A percentile compares a stretch with the other conserved stretches of the same genome.
Conservation (phyloP, 352 stramenopile genomes). For the Phytophthora cactorum region DNA sequence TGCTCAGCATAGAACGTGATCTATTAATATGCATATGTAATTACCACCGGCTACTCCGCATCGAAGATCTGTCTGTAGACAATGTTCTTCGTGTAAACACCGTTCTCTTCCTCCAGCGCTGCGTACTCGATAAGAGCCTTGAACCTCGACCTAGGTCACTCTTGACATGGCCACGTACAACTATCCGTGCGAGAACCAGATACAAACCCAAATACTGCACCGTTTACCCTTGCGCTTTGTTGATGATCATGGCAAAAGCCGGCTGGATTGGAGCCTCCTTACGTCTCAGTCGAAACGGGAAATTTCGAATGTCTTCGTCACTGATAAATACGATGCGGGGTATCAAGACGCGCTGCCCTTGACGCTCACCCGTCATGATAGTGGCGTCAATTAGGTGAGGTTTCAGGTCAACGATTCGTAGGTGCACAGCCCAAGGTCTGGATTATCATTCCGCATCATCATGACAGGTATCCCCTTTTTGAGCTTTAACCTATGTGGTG, state of each 20-base stretch:
- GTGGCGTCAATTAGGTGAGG: not conserved
- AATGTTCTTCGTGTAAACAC: too few species aligned
- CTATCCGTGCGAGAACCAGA: not conserved
- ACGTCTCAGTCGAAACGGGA: not conserved
- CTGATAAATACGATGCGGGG: not conserved
- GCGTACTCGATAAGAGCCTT: too few species aligned
- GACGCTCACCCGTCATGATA: not conserved
- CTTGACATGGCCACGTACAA: not conserved
- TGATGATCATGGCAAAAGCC: not conserved
- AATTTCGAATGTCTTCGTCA: not conserved
- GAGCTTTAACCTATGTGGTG: not conserved
- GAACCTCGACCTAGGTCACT: too few species aligned
- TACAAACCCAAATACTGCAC: not conserved
- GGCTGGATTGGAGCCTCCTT: not conserved
- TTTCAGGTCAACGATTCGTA: not conserved
- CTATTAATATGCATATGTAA: too few species aligned
- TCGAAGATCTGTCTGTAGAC: too few species aligned
- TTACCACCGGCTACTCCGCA: too few species aligned
- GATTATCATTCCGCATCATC: not conserved
- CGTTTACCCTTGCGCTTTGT: not conserved
- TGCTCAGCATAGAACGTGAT: too few species aligned
- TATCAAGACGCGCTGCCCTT: not conserved
- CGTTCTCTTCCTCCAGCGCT: too few species aligned
- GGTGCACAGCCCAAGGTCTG: not conserved
- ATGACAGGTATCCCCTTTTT: not conserved